Conservation (phyloP, 768 basidiomycete species). For the Porpolomopsis calyptriformis region DNA sequence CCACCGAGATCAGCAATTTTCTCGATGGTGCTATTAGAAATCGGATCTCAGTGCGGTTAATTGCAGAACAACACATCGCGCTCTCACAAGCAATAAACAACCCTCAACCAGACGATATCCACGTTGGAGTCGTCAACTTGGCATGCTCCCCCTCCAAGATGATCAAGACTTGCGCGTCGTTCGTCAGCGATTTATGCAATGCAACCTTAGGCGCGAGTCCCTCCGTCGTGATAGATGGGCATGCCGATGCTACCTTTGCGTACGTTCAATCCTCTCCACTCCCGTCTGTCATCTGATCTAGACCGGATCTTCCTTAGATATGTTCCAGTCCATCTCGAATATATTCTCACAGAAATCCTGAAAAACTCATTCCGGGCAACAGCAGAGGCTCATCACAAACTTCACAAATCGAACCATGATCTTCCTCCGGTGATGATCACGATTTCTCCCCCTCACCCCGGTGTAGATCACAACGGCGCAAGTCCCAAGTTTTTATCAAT, state of each 20-base stretch:
- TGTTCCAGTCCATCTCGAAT: constrained; percentile 84
- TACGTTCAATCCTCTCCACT: constrained; percentile 35
- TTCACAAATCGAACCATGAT: constrained; percentile 25
- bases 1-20: constrained; percentile 68
- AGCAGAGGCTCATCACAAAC: constrained; percentile 57
- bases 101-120: constrained; percentile 25
- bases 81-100: constrained; percentile 57
- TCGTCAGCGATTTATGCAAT: constrained; percentile 74
- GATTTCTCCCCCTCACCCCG: constrained; percentile 44
- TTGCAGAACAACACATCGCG: constrained; percentile 87
- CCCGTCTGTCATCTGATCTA: constrained; percentile 5
- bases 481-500: constrained; percentile 53
- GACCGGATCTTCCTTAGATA: constrained; percentile 36
- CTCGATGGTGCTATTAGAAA: constrained; percentile 77
- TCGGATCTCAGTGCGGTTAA: constrained; percentile 77
- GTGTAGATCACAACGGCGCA: constrained; percentile 16
- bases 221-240: constrained; percentile 57
- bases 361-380: constrained; percentile 90
- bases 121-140: constrained; percentile 68
- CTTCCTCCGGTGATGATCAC: constrained; percentile 65
- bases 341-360: constrained; percentile 81
- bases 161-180: constrained; percentile 73
- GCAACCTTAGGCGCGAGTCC: constrained; percentile 72
- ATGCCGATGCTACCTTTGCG: constrained; percentile 65
- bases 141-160: constrained; percentile 60